Percentiles rank a stretch among this genome's conserved stretches.
These are phyloP conservation scores for Phaffia rhodozyma DNA, from an alignment of 1,284 basidiomycete genomes.

Conservation along the genomic window DNA sequence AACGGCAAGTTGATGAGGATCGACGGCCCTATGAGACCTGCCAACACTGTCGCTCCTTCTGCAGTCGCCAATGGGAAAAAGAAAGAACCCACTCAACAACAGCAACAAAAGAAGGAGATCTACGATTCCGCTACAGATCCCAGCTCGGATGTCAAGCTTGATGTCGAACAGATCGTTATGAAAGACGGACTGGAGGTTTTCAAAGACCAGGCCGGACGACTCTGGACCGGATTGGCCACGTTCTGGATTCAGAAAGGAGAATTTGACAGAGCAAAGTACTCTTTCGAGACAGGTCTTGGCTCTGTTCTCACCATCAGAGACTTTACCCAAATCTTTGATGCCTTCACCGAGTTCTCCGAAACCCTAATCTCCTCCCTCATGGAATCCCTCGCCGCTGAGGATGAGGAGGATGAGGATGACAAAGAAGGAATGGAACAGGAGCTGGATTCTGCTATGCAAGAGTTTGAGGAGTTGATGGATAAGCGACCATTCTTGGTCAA, in stretches of 20 bases:
- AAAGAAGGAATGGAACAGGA: constrained; percentile 68
- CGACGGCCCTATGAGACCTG: constrained; percentile 48
- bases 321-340: constrained; percentile 97
- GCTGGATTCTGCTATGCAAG: constrained; percentile 78
- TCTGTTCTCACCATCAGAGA: constrained; percentile 86
- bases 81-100: constrained; percentile 34
- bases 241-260: constrained; percentile 98
- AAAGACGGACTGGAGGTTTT: constrained; percentile 78
- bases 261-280: constrained; percentile 71
- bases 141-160: constrained; percentile 55
- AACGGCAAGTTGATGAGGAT: constrained; percentile 59
- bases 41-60: constrained; percentile 38
- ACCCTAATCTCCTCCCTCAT: constrained; percentile 84
- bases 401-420: constrained; percentile 55
- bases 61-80: constrained; percentile 15
- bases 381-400: constrained; percentile 55
- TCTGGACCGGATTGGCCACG: constrained; percentile 94
- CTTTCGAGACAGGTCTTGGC: constrained; percentile 78
- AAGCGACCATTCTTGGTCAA: constrained; percentile 91
- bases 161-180: constrained; percentile 73
- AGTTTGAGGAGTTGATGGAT: constrained; percentile 91
- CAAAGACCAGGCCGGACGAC: constrained; percentile 87
- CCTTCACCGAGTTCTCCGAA: constrained; percentile 89
- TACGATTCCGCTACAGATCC: constrained; percentile 78
- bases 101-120: constrained; percentile 33